phyloP scores from a whole-genome alignment of 75 land plant genomes.

The Selaginella moellendorffii region DNA sequence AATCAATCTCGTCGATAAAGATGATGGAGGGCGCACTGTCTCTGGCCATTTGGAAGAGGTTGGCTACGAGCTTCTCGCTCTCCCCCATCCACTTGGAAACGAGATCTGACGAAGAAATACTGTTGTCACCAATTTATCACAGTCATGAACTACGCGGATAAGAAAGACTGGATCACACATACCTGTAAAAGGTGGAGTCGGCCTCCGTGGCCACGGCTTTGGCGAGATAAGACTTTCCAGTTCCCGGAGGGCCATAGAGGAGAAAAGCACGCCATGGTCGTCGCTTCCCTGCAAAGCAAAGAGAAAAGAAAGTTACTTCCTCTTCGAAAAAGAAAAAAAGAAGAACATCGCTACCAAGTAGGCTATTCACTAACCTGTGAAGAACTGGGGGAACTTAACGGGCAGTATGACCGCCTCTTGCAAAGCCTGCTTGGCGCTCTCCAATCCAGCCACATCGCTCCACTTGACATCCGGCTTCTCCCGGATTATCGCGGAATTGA shows the following conservation, averaged over 20 bases:
- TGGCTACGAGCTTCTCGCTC: constrained; percentile 97
- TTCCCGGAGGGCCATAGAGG: constrained; percentile 76
- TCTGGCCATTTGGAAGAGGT: constrained; percentile 95
- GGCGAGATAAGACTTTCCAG: constrained; percentile 76
- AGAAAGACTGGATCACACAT: not conserved
- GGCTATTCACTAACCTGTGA: constrained; percentile 44
- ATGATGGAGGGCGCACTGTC: constrained; percentile 95
- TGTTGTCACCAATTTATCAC: too few species aligned
- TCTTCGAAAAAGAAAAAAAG: too few species aligned
- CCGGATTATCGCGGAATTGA: constrained; percentile 78
- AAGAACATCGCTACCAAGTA: too few species aligned
- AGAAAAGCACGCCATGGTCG: constrained; percentile 76
- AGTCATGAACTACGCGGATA: too few species aligned
- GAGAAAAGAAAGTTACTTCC: not conserved
- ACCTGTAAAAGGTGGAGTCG: constrained; percentile 76
- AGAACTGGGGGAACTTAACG: constrained; percentile 98
- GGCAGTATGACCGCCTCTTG: constrained; percentile 98
- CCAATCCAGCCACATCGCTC: constrained; percentile 93
- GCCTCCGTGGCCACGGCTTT: constrained; percentile 87
- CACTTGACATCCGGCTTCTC: constrained; percentile 95
- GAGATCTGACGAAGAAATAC: constrained; percentile 90
- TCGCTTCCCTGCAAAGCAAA: constrained; percentile 37
- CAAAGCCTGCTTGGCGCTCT: constrained; percentile 93
- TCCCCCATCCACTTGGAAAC: constrained; percentile 99
- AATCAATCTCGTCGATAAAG: constrained; percentile 96